Evolutionary conservation across 768 basidiomycete genomes (phyloP), one percentile per base, ranked within the genome.

Genomic region (Lepiota brunneoincarnata): DNA sequence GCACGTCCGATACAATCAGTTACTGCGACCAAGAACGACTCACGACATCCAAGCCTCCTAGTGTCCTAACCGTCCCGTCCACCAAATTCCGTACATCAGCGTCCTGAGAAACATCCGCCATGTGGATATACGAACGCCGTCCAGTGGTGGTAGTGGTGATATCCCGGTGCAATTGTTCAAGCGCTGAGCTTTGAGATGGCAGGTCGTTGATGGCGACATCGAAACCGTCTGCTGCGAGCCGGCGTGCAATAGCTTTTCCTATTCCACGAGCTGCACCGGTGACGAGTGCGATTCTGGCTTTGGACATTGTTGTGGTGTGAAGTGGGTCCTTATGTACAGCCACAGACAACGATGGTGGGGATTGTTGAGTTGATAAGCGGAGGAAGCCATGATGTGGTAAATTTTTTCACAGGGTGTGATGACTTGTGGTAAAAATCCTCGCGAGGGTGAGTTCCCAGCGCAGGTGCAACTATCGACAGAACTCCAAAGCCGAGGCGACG

Each of bases 251-350:
- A 40, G 75, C 76, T 28, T 70, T 65, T 11, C 78, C 78, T 23
- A 79, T 79, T 15, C 78, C 79, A 44, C 71, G 73, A 2, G 70
- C 69, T 11, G 69, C 70, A 28, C 78, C 79, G 0, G 79, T 79
- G 38, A 80, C 66, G 54, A 77, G 61, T 2, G 75, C 77, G 42
- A 74, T 64, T 28, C 59, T 49, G 23, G 40, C 15, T 46, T 17
- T 24, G 44, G 31, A 3, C 31, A 31, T 31, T n/a, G n/a, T n/a
- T n/a, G n/a, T n/a, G n/a, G n/a, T n/a, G n/a, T n/a, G n/a, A n/a
- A n/a, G n/a, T n/a, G n/a, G n/a, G n/a, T n/a, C n/a, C n/a, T n/a
- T n/a, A n/a, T n/a, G n/a, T n/a, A n/a, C n/a, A n/a, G n/a, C n/a
- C n/a, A n/a, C n/a, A n/a, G n/a, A n/a, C n/a, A n/a, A n/a, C n/a